Evolutionary conservation across 768 basidiomycete genomes (phyloP).

Genomic region (Gloeophyllum trabeum): DNA sequence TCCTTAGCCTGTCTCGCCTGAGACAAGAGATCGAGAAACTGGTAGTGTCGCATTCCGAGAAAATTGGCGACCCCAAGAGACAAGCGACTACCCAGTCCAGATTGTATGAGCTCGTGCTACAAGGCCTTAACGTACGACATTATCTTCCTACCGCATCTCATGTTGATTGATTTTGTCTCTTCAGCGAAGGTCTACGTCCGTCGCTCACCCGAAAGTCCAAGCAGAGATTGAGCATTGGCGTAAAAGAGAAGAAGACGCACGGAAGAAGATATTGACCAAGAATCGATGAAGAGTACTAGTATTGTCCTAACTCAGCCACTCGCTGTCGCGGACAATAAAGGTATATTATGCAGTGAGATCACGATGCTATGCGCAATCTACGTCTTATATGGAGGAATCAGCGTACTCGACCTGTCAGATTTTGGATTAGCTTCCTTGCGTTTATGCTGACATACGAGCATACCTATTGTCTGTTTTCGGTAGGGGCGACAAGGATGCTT

Average conservation of each 20-base stretch:
- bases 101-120: constrained; percentile 69
- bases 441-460: no score
- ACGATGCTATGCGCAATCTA: no score
- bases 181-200: constrained; percentile 57
- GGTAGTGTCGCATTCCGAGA: constrained; percentile 60
- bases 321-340: no score
- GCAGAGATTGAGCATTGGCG: constrained; percentile 83
- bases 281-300: constrained; percentile 7
- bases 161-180: constrained; percentile 1
- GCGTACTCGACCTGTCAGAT: no score
- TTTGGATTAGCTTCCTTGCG: no score
- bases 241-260: constrained; percentile 72
- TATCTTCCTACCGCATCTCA: constrained; percentile 1
- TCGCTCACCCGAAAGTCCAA: constrained; percentile 77
- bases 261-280: constrained; percentile 21
- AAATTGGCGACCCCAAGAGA: constrained; percentile 45
- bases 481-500: constrained; percentile 56
- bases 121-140: constrained; percentile 59
- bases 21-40: constrained; percentile 76
- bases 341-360: no score
- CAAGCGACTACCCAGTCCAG: constrained; percentile 60
- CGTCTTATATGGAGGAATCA: constrained; percentile 23
- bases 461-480: constrained; percentile 23
- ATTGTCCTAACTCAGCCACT: not conserved
- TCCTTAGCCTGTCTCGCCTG: constrained; percentile 63